Percentiles rank a stretch among this genome's conserved stretches.
Evolutionary conservation across 768 basidiomycete species (phyloP).

Genomic region (Plicaturopsis crispa): DNA sequence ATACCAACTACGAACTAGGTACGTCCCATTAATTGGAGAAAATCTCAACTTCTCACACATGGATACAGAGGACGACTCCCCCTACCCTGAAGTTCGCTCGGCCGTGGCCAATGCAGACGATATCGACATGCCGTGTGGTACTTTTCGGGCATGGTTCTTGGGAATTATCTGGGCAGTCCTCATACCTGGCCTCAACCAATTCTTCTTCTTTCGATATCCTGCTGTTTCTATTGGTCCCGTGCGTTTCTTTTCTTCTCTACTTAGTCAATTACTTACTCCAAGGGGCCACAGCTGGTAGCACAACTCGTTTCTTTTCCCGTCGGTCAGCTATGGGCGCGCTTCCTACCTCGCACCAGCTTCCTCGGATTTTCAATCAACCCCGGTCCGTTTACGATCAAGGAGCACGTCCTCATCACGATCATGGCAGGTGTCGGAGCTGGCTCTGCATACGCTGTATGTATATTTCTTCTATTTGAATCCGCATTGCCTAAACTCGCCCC

Average conservation of each 20-base stretch:
- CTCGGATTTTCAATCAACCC: conserved; percentile 51
- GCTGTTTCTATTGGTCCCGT: conserved; percentile 20
- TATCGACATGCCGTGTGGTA: conserved; percentile 49
- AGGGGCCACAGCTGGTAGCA: conserved; percentile 52
- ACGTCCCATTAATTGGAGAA: no score
- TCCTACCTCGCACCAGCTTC: conserved; percentile 44
- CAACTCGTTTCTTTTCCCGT: conserved; percentile 65
- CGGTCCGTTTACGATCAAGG: conserved; percentile 71
- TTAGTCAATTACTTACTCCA: no score
- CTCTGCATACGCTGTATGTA: conserved; percentile 12
- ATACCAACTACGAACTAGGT: conserved; percentile 2
- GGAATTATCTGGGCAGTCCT: conserved; percentile 51
- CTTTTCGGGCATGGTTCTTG: conserved; percentile 53
- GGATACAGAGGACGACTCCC: conserved; percentile 67
- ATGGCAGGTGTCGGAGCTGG: conserved; percentile 15
- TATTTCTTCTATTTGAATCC: no score
- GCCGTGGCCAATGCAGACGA: conserved; percentile 73
- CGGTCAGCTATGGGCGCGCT: conserved; percentile 49
- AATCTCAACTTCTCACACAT: not conserved
- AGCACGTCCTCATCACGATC: conserved; percentile 38
- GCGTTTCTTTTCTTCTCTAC: not conserved
- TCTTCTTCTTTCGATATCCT: conserved; percentile 69
- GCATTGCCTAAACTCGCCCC: no score
- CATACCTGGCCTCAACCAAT: conserved; percentile 70
- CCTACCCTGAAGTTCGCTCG: conserved; percentile 77